Conservation (phyloP, 345 rosid species). For the Hibiscus tridactylites region DNA sequence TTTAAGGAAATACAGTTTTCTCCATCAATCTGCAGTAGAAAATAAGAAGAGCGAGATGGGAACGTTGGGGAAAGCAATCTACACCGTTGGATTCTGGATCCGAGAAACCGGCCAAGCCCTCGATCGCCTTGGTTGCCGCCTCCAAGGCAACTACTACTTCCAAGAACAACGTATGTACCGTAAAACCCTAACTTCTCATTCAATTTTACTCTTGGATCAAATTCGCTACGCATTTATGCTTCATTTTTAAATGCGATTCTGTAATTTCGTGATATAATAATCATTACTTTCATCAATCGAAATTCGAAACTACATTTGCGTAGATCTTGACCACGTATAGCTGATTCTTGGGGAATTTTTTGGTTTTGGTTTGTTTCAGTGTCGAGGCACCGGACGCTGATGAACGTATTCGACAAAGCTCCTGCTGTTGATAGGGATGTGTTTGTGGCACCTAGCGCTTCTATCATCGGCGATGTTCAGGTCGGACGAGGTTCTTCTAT, state of each 20-base stretch:
- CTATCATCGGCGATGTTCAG: neutral
- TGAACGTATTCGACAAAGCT: neutral
- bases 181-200: neutral
- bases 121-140: neutral
- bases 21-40: neutral
- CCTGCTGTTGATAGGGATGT: neutral
- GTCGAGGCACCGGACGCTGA: neutral
- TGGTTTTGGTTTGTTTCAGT: neutral
- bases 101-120: neutral
- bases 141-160: neutral
- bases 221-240: neutral
- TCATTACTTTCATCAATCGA: neutral
- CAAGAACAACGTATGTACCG: neutral
- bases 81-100: neutral
- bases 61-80: neutral
- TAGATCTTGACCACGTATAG: neutral
- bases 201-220: neutral
- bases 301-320: neutral
- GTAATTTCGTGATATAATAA: neutral
- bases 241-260: neutral
- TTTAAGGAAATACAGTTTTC: neutral
- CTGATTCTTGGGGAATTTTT: neutral
- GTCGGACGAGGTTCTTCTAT: slow-evolving; percentile 1
- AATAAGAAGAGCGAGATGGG: neutral
- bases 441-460: neutral